Base-by-base conservation (phyloP, 2,329 filamentous ascomycete species). In the Ceratocystis variospora region DNA sequence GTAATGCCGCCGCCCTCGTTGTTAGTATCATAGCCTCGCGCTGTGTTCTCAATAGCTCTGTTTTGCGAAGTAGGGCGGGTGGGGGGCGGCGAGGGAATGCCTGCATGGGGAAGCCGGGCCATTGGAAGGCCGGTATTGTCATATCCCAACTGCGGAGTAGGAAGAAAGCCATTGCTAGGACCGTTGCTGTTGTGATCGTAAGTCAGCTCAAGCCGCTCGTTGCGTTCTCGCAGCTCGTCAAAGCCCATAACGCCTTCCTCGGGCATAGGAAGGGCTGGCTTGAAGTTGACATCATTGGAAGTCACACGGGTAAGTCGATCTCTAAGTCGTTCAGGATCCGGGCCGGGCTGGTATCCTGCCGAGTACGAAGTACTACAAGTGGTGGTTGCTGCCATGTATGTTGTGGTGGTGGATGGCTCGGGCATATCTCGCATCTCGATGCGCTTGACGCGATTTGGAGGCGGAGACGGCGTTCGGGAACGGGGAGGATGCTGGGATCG, bases 341-440 rank as follows among this genome's bases (percentile, higher is more conserved):
- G 66, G 17, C 63, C 66, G 31, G 46, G n/a, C 3, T 57, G 63
- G 50, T 65, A 65, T 7, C 45, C 63, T 10, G 65, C 61, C 3
- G 61, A 45, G 61, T 66, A 66, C 5, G 65, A 66, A 4, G 65
- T 53, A 28, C 61, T 62, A 48, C 61, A 50, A 25, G 65, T 63
- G 31, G 61, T 50, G 8, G 44, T 62, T 33, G 61, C 65, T 41
- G 48, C 65, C 53, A 57, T 31, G 53, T 57, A 57, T 31, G 53
- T 57, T 31, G 53, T 57, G 17, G 53, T n/a, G 17, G 53, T 57
- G 5, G 66, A 67, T 7, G 66, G n/a, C n/a, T 67, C 66, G 5
- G 66, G 66, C 57, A 67, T 64, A 48, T 67, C 63, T 48, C 64
- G 61, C 66, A 67, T 67, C 33, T 67, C 66, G 33, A 67, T 67